Evolutionary conservation across 768 basidiomycete genomes (phyloP).

Genomic region (Aureoboletus auriporus): DNA sequence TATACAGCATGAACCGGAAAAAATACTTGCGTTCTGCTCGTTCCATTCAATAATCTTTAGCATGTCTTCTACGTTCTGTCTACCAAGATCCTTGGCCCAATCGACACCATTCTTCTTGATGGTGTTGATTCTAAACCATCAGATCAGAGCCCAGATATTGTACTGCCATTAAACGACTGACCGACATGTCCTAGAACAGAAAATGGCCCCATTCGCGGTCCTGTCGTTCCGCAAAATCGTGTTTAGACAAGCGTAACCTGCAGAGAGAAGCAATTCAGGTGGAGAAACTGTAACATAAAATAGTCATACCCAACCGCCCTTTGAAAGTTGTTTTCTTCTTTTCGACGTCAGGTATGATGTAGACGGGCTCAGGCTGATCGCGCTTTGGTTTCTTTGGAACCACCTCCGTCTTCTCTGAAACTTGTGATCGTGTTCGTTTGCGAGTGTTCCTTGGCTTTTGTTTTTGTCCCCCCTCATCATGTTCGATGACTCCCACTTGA

Average conservation of each 20-base stretch:
- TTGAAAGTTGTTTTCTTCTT: slow-evolving; percentile 63
- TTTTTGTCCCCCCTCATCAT: not conserved
- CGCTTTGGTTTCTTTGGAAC: slow-evolving; percentile 28
- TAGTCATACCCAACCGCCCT: slow-evolving; percentile 50
- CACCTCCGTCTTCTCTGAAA: slow-evolving; percentile 9
- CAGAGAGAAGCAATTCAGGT: slow-evolving; percentile 3
- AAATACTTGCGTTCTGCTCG: slow-evolving; percentile 61
- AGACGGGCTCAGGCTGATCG: slow-evolving; percentile 44
- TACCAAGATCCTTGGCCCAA: slow-evolving; percentile 77
- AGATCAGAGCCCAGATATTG: not conserved
- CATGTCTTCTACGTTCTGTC: slow-evolving; percentile 71
- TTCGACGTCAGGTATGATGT: slow-evolving; percentile 70
- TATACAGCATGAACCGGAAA: not conserved
- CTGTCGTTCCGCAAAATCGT: slow-evolving; percentile 73
- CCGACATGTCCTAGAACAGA: slow-evolving; percentile 73
- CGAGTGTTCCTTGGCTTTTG: not conserved
- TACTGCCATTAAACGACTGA: slow-evolving; percentile 16
- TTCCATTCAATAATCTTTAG: slow-evolving; percentile 85
- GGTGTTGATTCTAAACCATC: slow-evolving; percentile 55
- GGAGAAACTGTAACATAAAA: not conserved
- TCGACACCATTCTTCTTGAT: slow-evolving; percentile 78
- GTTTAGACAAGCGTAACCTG: slow-evolving; percentile 81
- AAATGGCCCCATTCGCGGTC: slow-evolving; percentile 60
- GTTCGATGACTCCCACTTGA: not conserved
- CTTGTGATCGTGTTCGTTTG: slow-evolving; percentile 11